Evolutionary conservation across 1,284 basidiomycete genomes (phyloP).

Genomic region (Vanrija humicola): DNA sequence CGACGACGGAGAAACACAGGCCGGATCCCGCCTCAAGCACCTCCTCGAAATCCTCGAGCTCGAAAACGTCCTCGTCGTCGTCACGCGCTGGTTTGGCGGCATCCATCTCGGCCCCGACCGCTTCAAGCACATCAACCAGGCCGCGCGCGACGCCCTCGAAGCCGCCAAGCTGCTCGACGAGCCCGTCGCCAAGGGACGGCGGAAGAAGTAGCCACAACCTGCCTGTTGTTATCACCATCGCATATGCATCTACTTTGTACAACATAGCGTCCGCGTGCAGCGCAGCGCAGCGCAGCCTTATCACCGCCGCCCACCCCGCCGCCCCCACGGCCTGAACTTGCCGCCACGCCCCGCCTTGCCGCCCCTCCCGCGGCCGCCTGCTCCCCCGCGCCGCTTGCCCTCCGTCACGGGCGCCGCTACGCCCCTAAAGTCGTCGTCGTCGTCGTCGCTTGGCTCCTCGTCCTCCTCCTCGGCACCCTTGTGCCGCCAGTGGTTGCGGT

Average conservation of each 20-base stretch:
- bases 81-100: slow-evolving; percentile 53
- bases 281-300: too few relatives aligned
- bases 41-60: slow-evolving; percentile 73
- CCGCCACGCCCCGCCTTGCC: neutral
- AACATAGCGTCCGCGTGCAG: too few relatives aligned
- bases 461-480: neutral
- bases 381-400: neutral
- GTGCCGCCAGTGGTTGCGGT: slow-evolving; percentile 33
- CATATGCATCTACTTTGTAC: too few relatives aligned
- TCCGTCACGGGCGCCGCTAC: slow-evolving; percentile 4
- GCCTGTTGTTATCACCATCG: too few relatives aligned
- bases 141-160: slow-evolving; percentile 78
- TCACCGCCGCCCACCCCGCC: too few relatives aligned
- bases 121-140: slow-evolving; percentile 89
- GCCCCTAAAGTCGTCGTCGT: neutral
- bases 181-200: slow-evolving; percentile 5
- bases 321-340: slow-evolving; percentile 1
- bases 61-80: slow-evolving; percentile 71
- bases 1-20: slow-evolving; percentile 87
- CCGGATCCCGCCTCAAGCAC: slow-evolving; percentile 79
- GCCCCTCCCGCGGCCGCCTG: neutral
- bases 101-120: slow-evolving; percentile 79
- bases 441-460: neutral
- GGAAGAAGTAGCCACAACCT: neutral
- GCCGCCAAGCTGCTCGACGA: slow-evolving; percentile 69